Conservation (phyloP, 2,329 filamentous ascomycete species). For the Ascochyta viciae-villosae region DNA sequence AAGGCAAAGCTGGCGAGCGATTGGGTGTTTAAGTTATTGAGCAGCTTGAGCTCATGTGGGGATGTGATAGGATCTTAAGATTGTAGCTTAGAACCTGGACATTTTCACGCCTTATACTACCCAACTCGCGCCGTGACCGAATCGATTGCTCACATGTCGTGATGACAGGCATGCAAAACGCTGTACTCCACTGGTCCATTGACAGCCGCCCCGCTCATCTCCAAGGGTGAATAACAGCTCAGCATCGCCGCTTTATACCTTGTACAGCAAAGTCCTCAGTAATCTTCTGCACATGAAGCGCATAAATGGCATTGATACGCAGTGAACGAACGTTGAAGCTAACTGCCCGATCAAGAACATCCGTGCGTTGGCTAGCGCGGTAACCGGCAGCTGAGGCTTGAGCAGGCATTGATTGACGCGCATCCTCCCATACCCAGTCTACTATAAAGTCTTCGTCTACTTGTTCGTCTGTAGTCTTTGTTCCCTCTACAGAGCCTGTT, state of each 20-base stretch:
- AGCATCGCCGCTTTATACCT: neutral
- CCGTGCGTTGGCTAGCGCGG: constrained; percentile 9
- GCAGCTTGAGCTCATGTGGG: constrained; percentile 44
- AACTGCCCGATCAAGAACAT: constrained; percentile 5
- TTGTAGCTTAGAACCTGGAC: constrained; percentile 51
- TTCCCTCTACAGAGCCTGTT: neutral
- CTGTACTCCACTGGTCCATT: neutral
- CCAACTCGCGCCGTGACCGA: constrained; percentile 3
- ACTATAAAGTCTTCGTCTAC: neutral
- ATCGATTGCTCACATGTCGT: constrained; percentile 8
- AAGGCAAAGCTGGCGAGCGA: constrained; percentile 46
- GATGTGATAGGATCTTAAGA: constrained; percentile 47
- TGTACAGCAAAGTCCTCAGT: neutral
- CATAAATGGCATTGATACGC: neutral
- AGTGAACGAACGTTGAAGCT: neutral
- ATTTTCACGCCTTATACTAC: constrained; percentile 35
- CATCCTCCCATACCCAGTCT: constrained; percentile 1
- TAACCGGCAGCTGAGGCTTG: neutral
- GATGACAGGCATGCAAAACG: neutral
- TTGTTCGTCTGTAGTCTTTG: neutral
- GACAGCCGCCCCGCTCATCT: neutral
- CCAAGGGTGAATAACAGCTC: neutral
- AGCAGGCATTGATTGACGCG: neutral
- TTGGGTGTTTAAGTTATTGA: constrained; percentile 48
- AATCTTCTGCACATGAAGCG: neutral